phyloP scores from a whole-genome alignment of 2,329 filamentous ascomycete genomes.

The Aureobasidium zeae region DNA sequence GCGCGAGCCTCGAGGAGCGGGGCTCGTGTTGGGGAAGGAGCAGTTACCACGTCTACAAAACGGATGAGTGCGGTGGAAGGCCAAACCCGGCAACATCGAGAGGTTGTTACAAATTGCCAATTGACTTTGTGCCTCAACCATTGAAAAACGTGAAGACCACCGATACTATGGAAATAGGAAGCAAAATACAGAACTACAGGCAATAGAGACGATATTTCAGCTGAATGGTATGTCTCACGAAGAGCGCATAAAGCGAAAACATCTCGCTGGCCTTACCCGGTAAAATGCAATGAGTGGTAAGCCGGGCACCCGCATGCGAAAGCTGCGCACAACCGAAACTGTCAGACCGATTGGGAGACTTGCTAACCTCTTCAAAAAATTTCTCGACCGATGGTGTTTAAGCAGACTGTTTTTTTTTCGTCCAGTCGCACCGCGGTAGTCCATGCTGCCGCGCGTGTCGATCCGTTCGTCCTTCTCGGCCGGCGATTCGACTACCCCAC shows the following conservation, averaged over 20 bases:
- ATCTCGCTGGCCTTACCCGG: slow-evolving; percentile 1
- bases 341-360: not conserved
- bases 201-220: slow-evolving; percentile 10
- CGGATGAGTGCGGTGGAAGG: slow-evolving; percentile 2
- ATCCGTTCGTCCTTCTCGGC: too few species aligned
- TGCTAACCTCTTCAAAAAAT: too few species aligned
- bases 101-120: slow-evolving; percentile 13
- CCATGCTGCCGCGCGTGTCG: too few species aligned
- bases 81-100: slow-evolving; percentile 1
- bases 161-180: not conserved
- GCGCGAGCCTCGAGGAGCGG: too few species aligned
- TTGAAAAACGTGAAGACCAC: not conserved
- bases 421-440: too few species aligned
- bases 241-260: too few species aligned
- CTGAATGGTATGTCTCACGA: slow-evolving; percentile 3
- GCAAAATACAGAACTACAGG: not conserved
- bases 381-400: too few species aligned
- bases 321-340: slow-evolving; percentile 6
- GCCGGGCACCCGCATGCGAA: not conserved
- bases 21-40: not conserved
- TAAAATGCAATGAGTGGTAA: slow-evolving; percentile 5
- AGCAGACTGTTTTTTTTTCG: too few species aligned
- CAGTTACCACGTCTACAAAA: too few species aligned
- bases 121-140: slow-evolving; percentile 14
- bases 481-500: too few species aligned